phyloP scores from a whole-genome alignment of 2,329 filamentous ascomycete species.

The Botrytis hyacinthi region DNA sequence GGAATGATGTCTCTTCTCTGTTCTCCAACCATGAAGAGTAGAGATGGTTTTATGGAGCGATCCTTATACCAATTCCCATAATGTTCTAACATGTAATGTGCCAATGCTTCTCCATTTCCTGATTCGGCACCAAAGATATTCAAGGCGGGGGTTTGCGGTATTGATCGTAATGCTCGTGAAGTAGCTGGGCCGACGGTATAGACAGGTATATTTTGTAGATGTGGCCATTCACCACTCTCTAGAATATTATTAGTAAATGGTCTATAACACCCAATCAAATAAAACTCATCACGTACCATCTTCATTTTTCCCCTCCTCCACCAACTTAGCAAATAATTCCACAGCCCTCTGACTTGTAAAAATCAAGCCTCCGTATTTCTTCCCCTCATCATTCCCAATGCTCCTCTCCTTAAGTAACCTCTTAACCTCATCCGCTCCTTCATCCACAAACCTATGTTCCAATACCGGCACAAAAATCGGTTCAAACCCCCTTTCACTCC shows the following conservation, averaged over 20 bases:
- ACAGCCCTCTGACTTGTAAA: constrained; percentile 84
- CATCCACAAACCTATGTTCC: constrained; percentile 64
- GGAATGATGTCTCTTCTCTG: constrained; percentile 89
- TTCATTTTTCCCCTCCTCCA: constrained; percentile 46
- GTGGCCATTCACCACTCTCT: constrained; percentile 45
- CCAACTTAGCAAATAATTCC: constrained; percentile 67
- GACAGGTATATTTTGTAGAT: constrained; percentile 57
- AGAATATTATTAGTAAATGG: constrained; percentile 4
- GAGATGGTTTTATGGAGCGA: constrained; percentile 50
- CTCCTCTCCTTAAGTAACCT: constrained; percentile 46
- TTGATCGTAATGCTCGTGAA: constrained; percentile 65
- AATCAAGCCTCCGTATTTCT: constrained; percentile 70
- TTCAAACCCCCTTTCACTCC: constrained; percentile 46
- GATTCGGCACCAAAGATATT: constrained; percentile 75
- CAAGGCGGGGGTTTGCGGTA: constrained; percentile 50
- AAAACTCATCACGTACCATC: constrained; percentile 22
- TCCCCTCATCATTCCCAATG: constrained; percentile 42
- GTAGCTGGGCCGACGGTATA: constrained; percentile 84
- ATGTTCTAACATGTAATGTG: constrained; percentile 74
- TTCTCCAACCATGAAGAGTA: constrained; percentile 89
- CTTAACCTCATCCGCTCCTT: constrained; percentile 54
- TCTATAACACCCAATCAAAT: constrained; percentile 11
- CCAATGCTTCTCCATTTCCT: constrained; percentile 80
- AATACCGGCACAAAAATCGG: constrained; percentile 75
- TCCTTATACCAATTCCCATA: constrained; percentile 58